Percentiles rank a stretch among this genome's conserved stretches.
Conservation (phyloP, 805 yeast species). For the Monosporozyma aerobia region DNA sequence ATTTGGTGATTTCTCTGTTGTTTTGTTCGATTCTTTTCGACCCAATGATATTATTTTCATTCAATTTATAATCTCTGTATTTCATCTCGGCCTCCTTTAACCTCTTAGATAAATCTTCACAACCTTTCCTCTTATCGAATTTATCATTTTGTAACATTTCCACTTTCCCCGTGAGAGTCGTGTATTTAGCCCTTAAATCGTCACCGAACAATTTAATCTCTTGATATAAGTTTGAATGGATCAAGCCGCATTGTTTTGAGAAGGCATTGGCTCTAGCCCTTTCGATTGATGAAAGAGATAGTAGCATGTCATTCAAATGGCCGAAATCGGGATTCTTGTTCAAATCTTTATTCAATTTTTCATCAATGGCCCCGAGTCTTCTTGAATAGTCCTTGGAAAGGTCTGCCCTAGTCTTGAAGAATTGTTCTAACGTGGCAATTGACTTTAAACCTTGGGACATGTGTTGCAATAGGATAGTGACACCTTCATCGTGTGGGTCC, state of each 20-base stretch:
- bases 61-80: slow-evolving; percentile 24
- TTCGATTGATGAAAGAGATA: slow-evolving; percentile 15
- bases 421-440: slow-evolving; percentile 17
- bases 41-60: slow-evolving; percentile 26
- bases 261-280: slow-evolving; percentile 23
- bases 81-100: slow-evolving; percentile 18
- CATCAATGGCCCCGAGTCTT: slow-evolving; percentile 26
- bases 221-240: slow-evolving; percentile 18
- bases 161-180: slow-evolving; percentile 23
- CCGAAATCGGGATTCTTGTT: slow-evolving; percentile 23
- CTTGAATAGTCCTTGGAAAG: slow-evolving; percentile 28
- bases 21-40: slow-evolving; percentile 21
- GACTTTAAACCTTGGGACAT: slow-evolving; percentile 23
- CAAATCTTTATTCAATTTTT: slow-evolving; percentile 18
- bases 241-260: slow-evolving; percentile 24
- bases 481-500: slow-evolving; percentile 30
- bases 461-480: slow-evolving; percentile 21
- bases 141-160: slow-evolving; percentile 25
- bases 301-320: slow-evolving; percentile 14
- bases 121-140: slow-evolving; percentile 21
- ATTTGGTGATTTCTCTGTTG: slow-evolving; percentile 23
- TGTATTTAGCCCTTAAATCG: slow-evolving; percentile 21
- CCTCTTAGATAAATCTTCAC: slow-evolving; percentile 21
- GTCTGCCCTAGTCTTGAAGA: slow-evolving; percentile 26
- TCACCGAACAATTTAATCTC: slow-evolving; percentile 21